Evolutionary conservation across 306 rosid genomes (phyloP).

Genomic region (Fragaria ananassa): DNA sequence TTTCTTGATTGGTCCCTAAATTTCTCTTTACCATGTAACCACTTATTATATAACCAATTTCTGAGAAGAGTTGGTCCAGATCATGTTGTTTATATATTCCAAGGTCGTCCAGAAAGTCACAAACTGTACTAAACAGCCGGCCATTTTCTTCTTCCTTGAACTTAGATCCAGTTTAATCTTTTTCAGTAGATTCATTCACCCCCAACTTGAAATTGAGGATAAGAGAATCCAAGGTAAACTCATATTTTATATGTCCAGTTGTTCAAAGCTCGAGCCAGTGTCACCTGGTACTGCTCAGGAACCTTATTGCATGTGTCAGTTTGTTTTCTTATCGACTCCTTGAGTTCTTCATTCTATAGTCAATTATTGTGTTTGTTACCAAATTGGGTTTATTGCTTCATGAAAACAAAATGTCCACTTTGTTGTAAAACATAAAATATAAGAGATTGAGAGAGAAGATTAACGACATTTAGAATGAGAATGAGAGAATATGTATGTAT

Average conservation of each 20-base stretch:
- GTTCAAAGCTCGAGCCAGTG: not conserved
- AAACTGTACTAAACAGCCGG: not conserved
- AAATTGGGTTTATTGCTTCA: not conserved
- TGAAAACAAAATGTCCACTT: not conserved
- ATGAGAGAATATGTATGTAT: too few species aligned
- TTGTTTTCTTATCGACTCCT: not conserved
- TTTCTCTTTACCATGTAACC: not conserved
- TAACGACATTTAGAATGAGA: too few species aligned
- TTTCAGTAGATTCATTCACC: not conserved
- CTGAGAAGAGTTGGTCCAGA: not conserved
- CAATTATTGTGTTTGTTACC: not conserved
- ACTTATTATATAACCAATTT: not conserved
- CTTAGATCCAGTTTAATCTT: not conserved
- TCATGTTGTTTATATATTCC: not conserved
- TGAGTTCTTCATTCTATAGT: not conserved
- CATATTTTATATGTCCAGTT: not conserved
- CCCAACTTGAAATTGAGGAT: not conserved
- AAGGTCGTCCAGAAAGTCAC: not conserved
- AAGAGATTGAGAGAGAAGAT: too few species aligned
- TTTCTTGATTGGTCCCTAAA: not conserved
- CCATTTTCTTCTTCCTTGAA: constrained; percentile 10
- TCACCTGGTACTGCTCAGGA: not conserved
- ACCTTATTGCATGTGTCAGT: not conserved
- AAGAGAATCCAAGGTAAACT: not conserved
- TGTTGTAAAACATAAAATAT: too few species aligned